These are phyloP conservation scores for Fusarium ramigenum DNA, from an alignment of 2,329 filamentous ascomycete genomes.

Conservation along the genomic window DNA sequence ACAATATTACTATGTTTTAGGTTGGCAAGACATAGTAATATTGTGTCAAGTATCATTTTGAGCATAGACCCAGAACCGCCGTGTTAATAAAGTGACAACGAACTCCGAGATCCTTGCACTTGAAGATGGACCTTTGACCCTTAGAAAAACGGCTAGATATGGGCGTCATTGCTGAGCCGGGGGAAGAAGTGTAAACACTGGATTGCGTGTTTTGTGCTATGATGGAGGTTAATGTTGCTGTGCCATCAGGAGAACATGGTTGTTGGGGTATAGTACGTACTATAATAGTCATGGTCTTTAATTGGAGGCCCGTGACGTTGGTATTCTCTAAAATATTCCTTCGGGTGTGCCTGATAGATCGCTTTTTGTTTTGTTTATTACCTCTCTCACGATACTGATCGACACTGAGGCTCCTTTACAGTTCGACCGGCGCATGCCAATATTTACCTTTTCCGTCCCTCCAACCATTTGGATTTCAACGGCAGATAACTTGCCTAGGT, in stretches of 20 bases:
- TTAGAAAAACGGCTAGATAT: not conserved
- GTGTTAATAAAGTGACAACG: not conserved
- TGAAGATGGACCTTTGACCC: not conserved
- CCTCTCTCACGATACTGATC: not conserved
- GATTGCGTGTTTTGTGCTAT: slow-evolving; percentile 21
- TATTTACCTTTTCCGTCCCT: slow-evolving; percentile 3
- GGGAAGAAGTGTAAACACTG: slow-evolving; percentile 1
- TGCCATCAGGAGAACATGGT: slow-evolving; percentile 15
- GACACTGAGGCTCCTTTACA: not conserved
- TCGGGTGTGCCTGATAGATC: not conserved
- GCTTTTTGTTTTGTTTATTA: not conserved
- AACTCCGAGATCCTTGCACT: not conserved
- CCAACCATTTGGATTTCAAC: slow-evolving; percentile 13
- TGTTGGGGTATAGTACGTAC: not conserved
- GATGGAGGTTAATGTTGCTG: slow-evolving; percentile 14
- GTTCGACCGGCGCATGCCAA: not conserved
- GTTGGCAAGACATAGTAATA: not conserved
- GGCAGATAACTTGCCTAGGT: not conserved
- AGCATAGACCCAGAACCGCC: not conserved
- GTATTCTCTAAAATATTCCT: not conserved
- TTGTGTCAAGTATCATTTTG: not conserved
- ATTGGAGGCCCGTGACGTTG: slow-evolving; percentile 9
- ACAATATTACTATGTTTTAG: too few species aligned
- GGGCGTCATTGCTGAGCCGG: slow-evolving; percentile 6
- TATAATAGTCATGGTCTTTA: slow-evolving; percentile 5